These are phyloP conservation scores for Yueomyces sinensis DNA, from an alignment of 805 yeast genomes.

Conservation along the genomic window DNA sequence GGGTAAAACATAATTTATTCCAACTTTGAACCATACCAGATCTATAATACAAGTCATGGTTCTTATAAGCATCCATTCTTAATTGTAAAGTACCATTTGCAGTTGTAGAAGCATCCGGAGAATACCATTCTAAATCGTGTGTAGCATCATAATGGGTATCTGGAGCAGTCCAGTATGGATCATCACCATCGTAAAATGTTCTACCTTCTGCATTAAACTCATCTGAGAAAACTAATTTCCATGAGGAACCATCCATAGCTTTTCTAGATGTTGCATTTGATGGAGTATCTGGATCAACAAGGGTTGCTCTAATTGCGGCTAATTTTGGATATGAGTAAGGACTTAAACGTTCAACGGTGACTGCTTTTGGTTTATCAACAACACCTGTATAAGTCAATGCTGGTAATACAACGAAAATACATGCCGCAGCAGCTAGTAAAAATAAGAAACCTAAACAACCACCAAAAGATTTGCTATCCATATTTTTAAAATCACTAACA, in stretches of 20 bases:
- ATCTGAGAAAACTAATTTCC: constrained; percentile 74
- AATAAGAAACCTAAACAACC: constrained; percentile 45
- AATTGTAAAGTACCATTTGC: constrained; percentile 51
- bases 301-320: constrained; percentile 33
- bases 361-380: constrained; percentile 18
- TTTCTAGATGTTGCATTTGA: constrained; percentile 31
- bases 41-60: constrained; percentile 66
- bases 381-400: constrained; percentile 71
- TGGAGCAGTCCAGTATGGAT: constrained; percentile 76
- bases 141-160: constrained; percentile 78
- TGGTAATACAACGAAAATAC: constrained; percentile 63
- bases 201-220: constrained; percentile 82
- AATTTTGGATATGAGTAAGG: constrained; percentile 35
- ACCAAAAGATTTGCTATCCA: constrained; percentile 48
- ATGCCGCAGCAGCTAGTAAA: constrained; percentile 45
- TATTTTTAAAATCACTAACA: constrained; percentile 42
- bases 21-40: constrained; percentile 85
- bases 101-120: constrained; percentile 76
- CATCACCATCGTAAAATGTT: constrained; percentile 78
- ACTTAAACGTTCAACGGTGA: constrained; percentile 31
- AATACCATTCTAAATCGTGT: constrained; percentile 82
- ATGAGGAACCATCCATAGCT: constrained; percentile 45
- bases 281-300: constrained; percentile 53
- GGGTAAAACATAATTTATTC: constrained; percentile 79
- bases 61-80: constrained; percentile 64